phyloP scores from a whole-genome alignment of 352 stramenopile genomes.

The Phytophthora fragariae region DNA sequence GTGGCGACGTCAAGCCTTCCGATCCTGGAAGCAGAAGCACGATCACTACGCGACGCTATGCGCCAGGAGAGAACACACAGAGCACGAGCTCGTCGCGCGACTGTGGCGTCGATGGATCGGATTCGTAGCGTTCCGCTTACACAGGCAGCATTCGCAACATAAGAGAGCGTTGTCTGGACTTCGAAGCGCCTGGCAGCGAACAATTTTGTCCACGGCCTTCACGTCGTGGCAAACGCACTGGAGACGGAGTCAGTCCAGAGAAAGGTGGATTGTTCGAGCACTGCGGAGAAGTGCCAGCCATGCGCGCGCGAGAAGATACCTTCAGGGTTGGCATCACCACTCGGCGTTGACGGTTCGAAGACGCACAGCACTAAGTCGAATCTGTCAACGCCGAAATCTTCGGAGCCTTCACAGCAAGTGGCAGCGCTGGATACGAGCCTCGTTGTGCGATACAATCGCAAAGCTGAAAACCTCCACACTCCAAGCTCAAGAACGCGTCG shows the following conservation, averaged over 20 bases:
- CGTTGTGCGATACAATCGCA: conserved; percentile 3
- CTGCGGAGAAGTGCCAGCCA: conserved; percentile 1
- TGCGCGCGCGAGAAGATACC: conserved; percentile 4
- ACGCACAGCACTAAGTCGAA: conserved; percentile 8
- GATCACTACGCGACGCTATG: conserved; percentile 6
- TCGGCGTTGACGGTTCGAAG: conserved; percentile 16
- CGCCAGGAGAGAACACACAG: conserved; percentile 1
- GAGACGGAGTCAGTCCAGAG: conserved; percentile 2
- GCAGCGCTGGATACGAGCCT: conserved; percentile 21
- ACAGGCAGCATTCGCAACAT: conserved; percentile 23
- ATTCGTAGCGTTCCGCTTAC: conserved; percentile 26
- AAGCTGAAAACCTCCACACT: conserved; percentile 15
- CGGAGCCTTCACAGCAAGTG: conserved; percentile 16
- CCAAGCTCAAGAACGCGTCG: conserved; percentile 18
- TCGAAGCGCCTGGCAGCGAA: conserved; percentile 13
- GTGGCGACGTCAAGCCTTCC: conserved; percentile 29
- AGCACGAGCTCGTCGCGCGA: conserved; percentile 27
- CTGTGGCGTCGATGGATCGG: conserved; percentile 39
- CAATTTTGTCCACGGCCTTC: conserved; percentile 25
- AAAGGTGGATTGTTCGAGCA: conserved; percentile 5
- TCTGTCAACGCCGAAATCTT: conserved; percentile 6
- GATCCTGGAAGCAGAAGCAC: conserved; percentile 31
- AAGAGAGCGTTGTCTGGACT: conserved; percentile 4
- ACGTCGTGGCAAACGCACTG: conserved; percentile 27
- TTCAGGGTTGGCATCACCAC: conserved; percentile 16